phyloP scores from a whole-genome alignment of 2,329 filamentous ascomycete genomes.

The Lecanicillium sp. region DNA sequence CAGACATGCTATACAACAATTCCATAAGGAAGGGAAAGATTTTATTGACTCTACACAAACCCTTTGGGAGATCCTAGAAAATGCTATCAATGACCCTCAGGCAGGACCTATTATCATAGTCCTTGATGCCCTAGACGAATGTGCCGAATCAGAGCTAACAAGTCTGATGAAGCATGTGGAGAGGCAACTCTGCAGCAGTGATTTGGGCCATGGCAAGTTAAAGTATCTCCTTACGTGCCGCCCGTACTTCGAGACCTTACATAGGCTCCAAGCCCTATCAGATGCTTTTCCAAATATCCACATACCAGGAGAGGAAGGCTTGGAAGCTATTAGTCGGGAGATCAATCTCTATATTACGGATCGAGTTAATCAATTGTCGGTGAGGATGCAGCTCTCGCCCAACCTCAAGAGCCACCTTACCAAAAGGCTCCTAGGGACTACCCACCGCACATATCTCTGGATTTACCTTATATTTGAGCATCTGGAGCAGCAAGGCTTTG shows the following conservation, averaged over 20 bases:
- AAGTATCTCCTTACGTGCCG: slow-evolving; percentile 29
- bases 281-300: slow-evolving; percentile 19
- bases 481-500: slow-evolving; percentile 15
- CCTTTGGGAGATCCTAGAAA: slow-evolving; percentile 27
- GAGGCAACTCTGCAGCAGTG: neutral
- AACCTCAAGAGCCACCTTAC: slow-evolving; percentile 12
- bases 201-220: slow-evolving; percentile 10
- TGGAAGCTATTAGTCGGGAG: slow-evolving; percentile 25
- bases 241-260: slow-evolving; percentile 22
- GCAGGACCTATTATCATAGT: slow-evolving; percentile 24
- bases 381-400: slow-evolving; percentile 12
- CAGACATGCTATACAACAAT: slow-evolving; percentile 21
- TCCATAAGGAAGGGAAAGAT: slow-evolving; percentile 15
- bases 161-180: slow-evolving; percentile 12
- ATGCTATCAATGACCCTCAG: slow-evolving; percentile 15
- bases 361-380: too few relatives aligned
- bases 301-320: slow-evolving; percentile 27
- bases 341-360: slow-evolving; percentile 24
- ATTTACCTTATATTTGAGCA: slow-evolving; percentile 26
- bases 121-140: slow-evolving; percentile 34
- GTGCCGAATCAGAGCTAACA: slow-evolving; percentile 15
- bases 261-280: slow-evolving; percentile 14
- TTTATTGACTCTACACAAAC: slow-evolving; percentile 15
- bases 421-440: slow-evolving; percentile 10
- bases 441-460: slow-evolving; percentile 30